phyloP scores from a whole-genome alignment of 2,329 filamentous ascomycete species.

The Ceratocystis smalleyi region DNA sequence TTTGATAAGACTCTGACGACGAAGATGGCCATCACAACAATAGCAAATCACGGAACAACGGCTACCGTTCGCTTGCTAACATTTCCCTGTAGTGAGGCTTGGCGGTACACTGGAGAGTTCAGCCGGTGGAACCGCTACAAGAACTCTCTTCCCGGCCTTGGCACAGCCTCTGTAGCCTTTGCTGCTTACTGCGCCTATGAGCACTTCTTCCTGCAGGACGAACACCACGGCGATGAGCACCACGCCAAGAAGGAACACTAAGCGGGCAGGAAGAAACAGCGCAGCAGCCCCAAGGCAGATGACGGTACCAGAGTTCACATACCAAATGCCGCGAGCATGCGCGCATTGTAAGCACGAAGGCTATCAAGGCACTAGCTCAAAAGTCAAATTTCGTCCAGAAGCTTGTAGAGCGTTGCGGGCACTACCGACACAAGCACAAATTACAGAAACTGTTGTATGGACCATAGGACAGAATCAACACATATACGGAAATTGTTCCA shows the following conservation, averaged over 20 bases:
- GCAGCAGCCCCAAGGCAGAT: background rate
- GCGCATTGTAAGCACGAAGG: background rate
- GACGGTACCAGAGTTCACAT: background rate
- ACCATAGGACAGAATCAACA: conserved; percentile 7
- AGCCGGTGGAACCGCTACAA: conserved; percentile 80
- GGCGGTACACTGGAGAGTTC: conserved; percentile 85
- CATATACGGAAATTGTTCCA: conserved; percentile 9
- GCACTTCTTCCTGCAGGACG: conserved; percentile 66
- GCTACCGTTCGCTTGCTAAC: background rate
- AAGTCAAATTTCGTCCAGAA: background rate
- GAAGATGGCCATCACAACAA: too few species aligned
- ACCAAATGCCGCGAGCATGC: background rate
- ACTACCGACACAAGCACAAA: background rate
- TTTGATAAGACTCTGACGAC: background rate
- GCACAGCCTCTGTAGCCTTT: conserved; percentile 84
- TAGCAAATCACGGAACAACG: too few species aligned
- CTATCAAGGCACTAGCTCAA: background rate
- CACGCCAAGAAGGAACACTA: conserved; percentile 46
- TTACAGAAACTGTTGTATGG: conserved; percentile 9
- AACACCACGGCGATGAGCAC: conserved; percentile 37
- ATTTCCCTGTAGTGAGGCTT: conserved; percentile 55
- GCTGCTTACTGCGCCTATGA: conserved; percentile 80
- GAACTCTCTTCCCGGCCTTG: conserved; percentile 72
- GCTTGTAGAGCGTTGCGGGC: background rate
- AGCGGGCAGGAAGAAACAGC: conserved; percentile 15